Base-by-base conservation (phyloP, 1,284 basidiomycete genomes). In the Lentinus polychrous region DNA sequence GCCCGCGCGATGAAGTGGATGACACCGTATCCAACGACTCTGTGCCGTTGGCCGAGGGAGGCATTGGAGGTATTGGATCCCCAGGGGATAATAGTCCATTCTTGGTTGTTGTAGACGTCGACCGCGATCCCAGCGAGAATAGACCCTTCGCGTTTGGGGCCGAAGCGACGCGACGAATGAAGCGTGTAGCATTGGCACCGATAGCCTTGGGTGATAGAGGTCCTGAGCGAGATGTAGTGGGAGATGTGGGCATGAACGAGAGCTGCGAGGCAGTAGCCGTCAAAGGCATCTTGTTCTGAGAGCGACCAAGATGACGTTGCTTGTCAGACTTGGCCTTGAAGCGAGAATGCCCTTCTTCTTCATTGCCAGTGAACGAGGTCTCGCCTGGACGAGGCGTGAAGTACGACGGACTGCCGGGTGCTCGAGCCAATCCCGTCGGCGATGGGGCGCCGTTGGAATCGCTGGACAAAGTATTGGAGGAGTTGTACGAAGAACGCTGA, bases 61-160 rank as follows among this genome's bases (percentile, higher is more conserved):
- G 65, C 45, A 73, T 56, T 38, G 78, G 73, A 12, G 80, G 77
- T 44, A 78, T 64, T 45, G 70, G 58, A 49, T 80, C 76, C 38
- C 73, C 73, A 15, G 86, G 82, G n/a, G 88, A 78, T 36, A 91
- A 72, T 44, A 89, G 69, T n/a, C 85, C 86, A 57, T 90, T 89
- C 69, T 78, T 85, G 39, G 79, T 83, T 7, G 75, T 76, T 40
- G 64, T 59, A 24, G 73, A 67, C 45, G 74, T 59, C 42, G 76
- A 73, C 47, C 74, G 75, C 38, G 77, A 73, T 49, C 73, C 67
- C 40, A 79, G 67, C 42, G 76, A 72, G 64, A 95, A 94, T 17
- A 97, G 73, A 37, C 86, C 87, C 66, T 98, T 99, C 42, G 93
- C 86, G 64, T 98, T 98, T 1, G 95, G 95, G 1, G 94, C 94